Percentiles rank a stretch among this genome's conserved stretches.
phyloP scores from a whole-genome alignment of 129 eudicot genomes.

The Tagetes patula region DNA sequence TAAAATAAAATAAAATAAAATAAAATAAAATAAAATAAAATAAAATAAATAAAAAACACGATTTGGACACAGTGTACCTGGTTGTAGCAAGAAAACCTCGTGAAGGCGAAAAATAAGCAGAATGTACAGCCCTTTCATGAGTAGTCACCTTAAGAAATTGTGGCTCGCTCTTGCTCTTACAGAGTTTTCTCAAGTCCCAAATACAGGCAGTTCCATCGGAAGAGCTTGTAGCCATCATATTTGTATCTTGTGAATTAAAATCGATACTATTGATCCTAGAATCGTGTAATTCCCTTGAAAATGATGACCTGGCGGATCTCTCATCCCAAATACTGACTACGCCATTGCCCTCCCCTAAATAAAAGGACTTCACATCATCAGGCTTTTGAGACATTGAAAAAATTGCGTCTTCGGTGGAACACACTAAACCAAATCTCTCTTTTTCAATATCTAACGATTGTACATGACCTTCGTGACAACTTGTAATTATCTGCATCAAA shows the following conservation, averaged over 20 bases:
- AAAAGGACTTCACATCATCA: constrained; percentile 55
- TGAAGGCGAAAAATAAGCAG: constrained; percentile 94
- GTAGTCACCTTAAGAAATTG: constrained; percentile 39
- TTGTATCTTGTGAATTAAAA: constrained; percentile 55
- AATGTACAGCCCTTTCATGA: constrained; percentile 65
- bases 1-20: no score
- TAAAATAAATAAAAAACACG: no score
- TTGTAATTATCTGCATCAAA: constrained; percentile 59
- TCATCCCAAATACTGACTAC: constrained; percentile 54
- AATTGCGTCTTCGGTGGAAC: constrained; percentile 42
- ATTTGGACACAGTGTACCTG: constrained; percentile 39
- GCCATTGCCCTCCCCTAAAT: constrained; percentile 71
- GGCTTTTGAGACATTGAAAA: constrained; percentile 55
- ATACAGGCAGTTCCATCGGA: constrained; percentile 76
- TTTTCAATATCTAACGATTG: constrained; percentile 78
- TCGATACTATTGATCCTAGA: constrained; percentile 69
- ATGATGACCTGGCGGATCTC: constrained; percentile 48
- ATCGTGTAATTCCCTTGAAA: constrained; percentile 61
- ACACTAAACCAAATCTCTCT: constrained; percentile 58
- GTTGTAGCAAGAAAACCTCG: constrained; percentile 86
- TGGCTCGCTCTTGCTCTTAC: constrained; percentile 34
- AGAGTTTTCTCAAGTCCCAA: constrained; percentile 84
- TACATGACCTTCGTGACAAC: constrained; percentile 71
- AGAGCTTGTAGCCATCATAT: constrained; percentile 84
- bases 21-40: no score